Conservation (phyloP, 768 basidiomycete genomes). For the Boletus rubescentipes region DNA sequence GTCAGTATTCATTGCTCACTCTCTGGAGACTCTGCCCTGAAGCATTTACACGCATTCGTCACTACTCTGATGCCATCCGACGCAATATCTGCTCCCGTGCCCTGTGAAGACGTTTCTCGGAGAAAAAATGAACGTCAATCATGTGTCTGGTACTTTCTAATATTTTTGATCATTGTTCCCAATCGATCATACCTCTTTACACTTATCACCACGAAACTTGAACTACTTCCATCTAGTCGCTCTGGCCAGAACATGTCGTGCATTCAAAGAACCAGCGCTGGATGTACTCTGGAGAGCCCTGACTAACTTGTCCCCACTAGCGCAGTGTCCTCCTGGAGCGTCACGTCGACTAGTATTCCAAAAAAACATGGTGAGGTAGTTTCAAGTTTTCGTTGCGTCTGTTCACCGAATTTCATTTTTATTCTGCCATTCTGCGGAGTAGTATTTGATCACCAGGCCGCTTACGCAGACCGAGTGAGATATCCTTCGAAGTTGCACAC, state of each 20-base stretch:
- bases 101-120: too few species aligned
- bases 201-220: too few species aligned
- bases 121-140: too few species aligned
- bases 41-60: too few species aligned
- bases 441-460: neutral
- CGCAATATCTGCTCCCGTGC: too few species aligned
- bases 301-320: neutral
- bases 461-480: neutral
- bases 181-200: too few species aligned
- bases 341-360: neutral
- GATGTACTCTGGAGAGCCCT: neutral
- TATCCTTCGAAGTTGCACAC: neutral
- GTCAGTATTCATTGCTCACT: too few species aligned
- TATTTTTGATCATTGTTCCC: neutral
- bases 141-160: too few species aligned
- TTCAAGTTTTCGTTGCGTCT: neutral
- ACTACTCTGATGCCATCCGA: too few species aligned
- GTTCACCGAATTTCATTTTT: too few species aligned
- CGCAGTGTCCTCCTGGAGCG: neutral
- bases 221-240: neutral
- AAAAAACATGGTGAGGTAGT: neutral
- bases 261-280: neutral
- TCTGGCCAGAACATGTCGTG: neutral
- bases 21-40: too few species aligned
- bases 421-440: neutral